Percentiles rank a stretch among this genome's conserved stretches.
phyloP scores from a whole-genome alignment of 2,329 filamentous ascomycete genomes.

The Venturia effusa region DNA sequence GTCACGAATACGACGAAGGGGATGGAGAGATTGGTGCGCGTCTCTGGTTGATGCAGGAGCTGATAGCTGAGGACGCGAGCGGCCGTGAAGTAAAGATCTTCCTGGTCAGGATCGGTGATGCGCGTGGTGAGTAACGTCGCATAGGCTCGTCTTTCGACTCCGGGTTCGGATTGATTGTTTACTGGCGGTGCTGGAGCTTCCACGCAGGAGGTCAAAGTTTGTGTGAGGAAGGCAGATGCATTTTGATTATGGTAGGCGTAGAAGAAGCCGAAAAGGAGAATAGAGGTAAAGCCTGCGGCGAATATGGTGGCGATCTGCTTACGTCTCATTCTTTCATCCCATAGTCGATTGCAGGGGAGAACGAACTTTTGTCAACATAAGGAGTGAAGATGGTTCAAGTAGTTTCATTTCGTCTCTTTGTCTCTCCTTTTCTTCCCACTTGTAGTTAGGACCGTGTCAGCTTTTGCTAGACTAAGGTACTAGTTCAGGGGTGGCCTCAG shows the following conservation, averaged over 20 bases:
- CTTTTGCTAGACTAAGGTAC: neutral
- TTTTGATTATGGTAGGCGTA: neutral
- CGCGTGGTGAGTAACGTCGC: neutral
- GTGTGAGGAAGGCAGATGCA: neutral
- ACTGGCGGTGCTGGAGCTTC: neutral
- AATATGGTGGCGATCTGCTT: neutral
- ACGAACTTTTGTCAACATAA: neutral
- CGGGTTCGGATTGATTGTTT: neutral
- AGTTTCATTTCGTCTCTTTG: neutral
- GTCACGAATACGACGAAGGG: conserved; percentile 13
- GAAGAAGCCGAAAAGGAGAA: neutral
- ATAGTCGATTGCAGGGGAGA: neutral
- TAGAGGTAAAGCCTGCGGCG: neutral
- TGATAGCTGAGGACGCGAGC: conserved; percentile 12
- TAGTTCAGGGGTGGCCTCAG: neutral
- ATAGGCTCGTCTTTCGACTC: neutral
- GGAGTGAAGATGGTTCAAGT: neutral
- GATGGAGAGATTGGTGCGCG: conserved; percentile 1
- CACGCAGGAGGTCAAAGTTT: neutral
- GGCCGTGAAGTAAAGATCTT: conserved; percentile 12
- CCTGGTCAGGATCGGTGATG: neutral
- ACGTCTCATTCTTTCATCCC: neutral
- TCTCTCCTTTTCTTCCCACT: neutral
- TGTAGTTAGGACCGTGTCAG: neutral
- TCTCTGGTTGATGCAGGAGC: conserved; percentile 10